Evolutionary conservation across 2,329 filamentous ascomycete species (phyloP).

Genomic region (Hypoxylon sp.): DNA sequence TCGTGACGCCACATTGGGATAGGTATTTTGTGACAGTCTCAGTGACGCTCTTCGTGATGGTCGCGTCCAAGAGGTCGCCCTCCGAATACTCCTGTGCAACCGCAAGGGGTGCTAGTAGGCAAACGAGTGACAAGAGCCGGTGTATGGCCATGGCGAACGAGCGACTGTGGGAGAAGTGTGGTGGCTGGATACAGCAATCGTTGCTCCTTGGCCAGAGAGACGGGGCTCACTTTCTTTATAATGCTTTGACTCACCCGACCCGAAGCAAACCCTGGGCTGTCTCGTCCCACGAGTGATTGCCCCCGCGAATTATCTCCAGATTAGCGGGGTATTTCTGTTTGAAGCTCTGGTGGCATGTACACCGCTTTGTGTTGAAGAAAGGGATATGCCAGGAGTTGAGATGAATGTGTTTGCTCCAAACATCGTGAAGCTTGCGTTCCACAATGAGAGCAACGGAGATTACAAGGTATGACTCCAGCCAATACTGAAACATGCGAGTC

Average conservation of each 20-base stretch:
- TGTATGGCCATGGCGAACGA: conserved; percentile 42
- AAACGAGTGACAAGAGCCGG: conserved; percentile 41
- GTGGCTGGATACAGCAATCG: conserved; percentile 12
- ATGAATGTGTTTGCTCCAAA: conserved; percentile 45
- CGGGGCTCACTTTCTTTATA: conserved; percentile 37
- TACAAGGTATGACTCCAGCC: conserved; percentile 49
- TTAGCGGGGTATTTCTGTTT: conserved; percentile 40
- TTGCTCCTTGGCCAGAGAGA: conserved; percentile 13
- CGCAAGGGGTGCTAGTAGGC: conserved; percentile 27
- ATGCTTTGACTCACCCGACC: conserved; percentile 1
- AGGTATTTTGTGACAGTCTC: conserved; percentile 42
- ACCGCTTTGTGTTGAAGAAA: conserved; percentile 32
- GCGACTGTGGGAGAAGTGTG: conserved; percentile 26
- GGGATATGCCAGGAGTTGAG: conserved; percentile 25
- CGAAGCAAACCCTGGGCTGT: conserved; percentile 11
- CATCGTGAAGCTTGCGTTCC: conserved; percentile 39
- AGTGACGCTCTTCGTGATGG: conserved; percentile 38
- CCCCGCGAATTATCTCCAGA: conserved; percentile 25
- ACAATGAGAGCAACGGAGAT: conserved; percentile 45
- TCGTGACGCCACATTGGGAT: conserved; percentile 30
- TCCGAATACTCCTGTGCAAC: conserved; percentile 37
- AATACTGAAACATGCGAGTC: conserved; percentile 45
- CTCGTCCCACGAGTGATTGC: conserved; percentile 20
- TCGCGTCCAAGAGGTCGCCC: conserved; percentile 22
- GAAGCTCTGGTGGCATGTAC: conserved; percentile 29